These are phyloP conservation scores for Graphilbum sp. DNA, from an alignment of 2,329 filamentous ascomycete species.

Conservation along the genomic window DNA sequence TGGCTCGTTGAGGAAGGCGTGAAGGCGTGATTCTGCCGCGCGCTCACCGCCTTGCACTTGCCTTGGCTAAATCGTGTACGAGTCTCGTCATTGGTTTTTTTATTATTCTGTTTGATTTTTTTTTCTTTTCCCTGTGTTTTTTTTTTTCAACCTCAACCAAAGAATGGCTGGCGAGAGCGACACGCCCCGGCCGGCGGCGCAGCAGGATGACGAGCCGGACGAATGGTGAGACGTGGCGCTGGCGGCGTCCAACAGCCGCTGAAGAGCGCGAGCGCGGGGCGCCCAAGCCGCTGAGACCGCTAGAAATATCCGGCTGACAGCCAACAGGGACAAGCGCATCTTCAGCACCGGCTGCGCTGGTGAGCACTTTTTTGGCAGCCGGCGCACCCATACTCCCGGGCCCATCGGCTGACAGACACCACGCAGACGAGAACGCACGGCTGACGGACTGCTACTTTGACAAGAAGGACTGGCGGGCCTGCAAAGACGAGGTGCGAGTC, in stretches of 20 bases:
- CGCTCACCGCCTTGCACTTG: no score
- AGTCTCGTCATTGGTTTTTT: no score
- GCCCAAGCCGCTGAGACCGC: no score
- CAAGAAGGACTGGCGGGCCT: slow-evolving; percentile 89
- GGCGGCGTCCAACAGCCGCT: not conserved
- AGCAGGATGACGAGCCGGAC: slow-evolving; percentile 64
- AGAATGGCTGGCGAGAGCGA: slow-evolving; percentile 38
- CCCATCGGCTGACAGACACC: not conserved
- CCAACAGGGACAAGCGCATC: slow-evolving; percentile 81
- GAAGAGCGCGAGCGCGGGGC: no score
- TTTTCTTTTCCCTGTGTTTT: no score
- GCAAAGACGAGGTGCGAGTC: slow-evolving; percentile 57
- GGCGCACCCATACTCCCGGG: not conserved
- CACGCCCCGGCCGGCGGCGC: slow-evolving; percentile 17
- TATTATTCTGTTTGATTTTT: no score
- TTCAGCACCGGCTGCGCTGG: slow-evolving; percentile 90
- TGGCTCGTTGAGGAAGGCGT: no score
- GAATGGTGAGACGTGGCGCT: slow-evolving; percentile 53
- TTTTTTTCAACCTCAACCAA: not conserved
- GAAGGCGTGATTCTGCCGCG: no score
- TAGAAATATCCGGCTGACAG: not conserved
- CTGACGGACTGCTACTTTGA: slow-evolving; percentile 94
- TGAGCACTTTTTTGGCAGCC: slow-evolving; percentile 19
- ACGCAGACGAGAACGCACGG: slow-evolving; percentile 75
- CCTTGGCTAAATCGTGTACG: no score